Evolutionary conservation across 2,329 filamentous ascomycete species (phyloP).

Genomic region (Aquanectria penicillioides): DNA sequence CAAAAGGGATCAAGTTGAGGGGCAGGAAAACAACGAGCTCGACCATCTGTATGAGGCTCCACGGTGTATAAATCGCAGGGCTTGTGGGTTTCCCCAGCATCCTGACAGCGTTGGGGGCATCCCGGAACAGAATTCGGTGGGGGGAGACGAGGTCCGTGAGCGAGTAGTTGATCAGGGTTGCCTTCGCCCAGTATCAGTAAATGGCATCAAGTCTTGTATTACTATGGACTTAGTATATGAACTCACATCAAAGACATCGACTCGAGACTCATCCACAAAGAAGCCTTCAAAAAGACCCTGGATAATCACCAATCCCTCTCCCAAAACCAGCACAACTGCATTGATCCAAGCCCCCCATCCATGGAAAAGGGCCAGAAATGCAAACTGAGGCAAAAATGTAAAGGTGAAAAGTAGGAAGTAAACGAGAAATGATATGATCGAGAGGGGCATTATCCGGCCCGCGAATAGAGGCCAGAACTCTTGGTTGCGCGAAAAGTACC

Average conservation of each 20-base stretch:
- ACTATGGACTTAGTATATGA: too few species aligned
- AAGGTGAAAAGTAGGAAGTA: conserved; percentile 89
- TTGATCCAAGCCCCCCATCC: conserved; percentile 89
- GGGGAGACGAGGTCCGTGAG: conserved; percentile 74
- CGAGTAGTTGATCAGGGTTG: conserved; percentile 79
- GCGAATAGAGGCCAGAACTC: conserved; percentile 86
- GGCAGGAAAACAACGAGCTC: conserved; percentile 84
- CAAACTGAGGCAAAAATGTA: conserved; percentile 87
- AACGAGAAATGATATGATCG: conserved; percentile 83
- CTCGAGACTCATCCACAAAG: conserved; percentile 81
- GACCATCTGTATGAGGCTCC: conserved; percentile 88
- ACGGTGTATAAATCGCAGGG: conserved; percentile 83
- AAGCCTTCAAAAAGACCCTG: conserved; percentile 79
- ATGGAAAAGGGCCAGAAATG: conserved; percentile 90
- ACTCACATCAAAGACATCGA: conserved; percentile 85
- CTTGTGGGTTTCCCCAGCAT: conserved; percentile 84
- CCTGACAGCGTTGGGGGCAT: conserved; percentile 78
- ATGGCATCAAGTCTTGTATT: too few species aligned
- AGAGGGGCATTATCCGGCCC: conserved; percentile 80
- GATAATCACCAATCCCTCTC: conserved; percentile 79
- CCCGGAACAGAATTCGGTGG: conserved; percentile 71
- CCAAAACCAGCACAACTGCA: conserved; percentile 86
- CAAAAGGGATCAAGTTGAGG: conserved; percentile 86
- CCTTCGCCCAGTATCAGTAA: too few species aligned
- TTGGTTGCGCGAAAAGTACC: conserved; percentile 80